Conservation (phyloP, 345 rosid species). For the Noccaea bulbosa region DNA sequence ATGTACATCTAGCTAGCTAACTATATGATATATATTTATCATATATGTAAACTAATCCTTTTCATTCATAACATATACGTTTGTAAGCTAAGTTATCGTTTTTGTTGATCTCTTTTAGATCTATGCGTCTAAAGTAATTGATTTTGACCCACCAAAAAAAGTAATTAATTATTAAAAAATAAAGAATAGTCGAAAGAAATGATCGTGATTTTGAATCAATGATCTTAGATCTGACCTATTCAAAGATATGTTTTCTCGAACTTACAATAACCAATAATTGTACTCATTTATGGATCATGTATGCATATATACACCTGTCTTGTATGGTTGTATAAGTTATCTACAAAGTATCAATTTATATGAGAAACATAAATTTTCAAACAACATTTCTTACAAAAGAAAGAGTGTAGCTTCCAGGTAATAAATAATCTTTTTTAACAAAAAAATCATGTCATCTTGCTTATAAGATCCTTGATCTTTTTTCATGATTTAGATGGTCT, state of each 20-base stretch:
- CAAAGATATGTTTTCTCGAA: constrained; percentile 27
- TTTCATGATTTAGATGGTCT: constrained; percentile 44
- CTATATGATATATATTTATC: neutral
- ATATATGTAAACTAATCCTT: too few species aligned
- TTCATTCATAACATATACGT: too few species aligned
- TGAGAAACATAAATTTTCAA: too few species aligned
- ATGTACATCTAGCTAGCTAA: neutral
- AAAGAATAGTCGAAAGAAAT: neutral
- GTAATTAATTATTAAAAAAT: neutral
- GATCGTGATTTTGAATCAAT: constrained; percentile 9
- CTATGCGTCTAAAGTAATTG: neutral
- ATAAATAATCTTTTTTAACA: too few species aligned
- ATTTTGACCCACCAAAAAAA: too few species aligned
- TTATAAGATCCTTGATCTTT: neutral
- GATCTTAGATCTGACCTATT: constrained; percentile 4
- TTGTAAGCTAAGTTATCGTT: too few species aligned
- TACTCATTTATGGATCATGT: constrained; percentile 23
- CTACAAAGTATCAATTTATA: neutral
- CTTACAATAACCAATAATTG: constrained; percentile 11
- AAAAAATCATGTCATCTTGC: too few species aligned
- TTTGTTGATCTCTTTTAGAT: neutral
- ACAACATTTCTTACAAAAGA: too few species aligned
- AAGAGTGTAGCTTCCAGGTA: too few species aligned
- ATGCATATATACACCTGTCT: constrained; percentile 2
- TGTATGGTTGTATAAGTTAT: neutral